phyloP scores from a whole-genome alignment of 257 asterid species.

The Solanum peruvianum region DNA sequence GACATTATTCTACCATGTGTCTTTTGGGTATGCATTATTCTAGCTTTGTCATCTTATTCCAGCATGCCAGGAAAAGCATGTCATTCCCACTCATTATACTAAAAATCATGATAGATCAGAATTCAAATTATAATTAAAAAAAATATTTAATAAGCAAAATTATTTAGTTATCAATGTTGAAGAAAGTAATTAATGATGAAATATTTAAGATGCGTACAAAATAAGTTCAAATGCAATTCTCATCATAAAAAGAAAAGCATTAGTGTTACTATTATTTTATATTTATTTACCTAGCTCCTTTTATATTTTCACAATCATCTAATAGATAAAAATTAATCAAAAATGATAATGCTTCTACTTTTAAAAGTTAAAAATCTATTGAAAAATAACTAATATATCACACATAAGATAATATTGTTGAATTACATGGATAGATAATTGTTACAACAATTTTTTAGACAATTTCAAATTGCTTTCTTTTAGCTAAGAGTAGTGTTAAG shows the following conservation, averaged over 20 bases:
- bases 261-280: background rate
- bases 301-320: background rate
- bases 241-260: background rate
- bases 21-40: background rate
- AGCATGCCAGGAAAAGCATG: background rate
- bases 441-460: background rate
- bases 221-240: background rate
- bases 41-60: background rate
- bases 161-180: background rate
- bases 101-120: background rate
- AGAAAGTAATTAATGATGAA: background rate
- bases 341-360: background rate
- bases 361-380: background rate
- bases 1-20: background rate
- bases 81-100: background rate
- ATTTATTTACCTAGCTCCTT: background rate
- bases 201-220: background rate
- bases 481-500: background rate
- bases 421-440: background rate
- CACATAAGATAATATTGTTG: background rate
- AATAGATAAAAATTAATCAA: background rate
- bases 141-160: background rate
- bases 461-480: background rate
- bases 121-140: accelerated
- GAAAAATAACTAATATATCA: background rate